Base-by-base conservation (phyloP, 768 basidiomycete genomes). In the button mushroom (Agaricus bisporus) region DNA sequence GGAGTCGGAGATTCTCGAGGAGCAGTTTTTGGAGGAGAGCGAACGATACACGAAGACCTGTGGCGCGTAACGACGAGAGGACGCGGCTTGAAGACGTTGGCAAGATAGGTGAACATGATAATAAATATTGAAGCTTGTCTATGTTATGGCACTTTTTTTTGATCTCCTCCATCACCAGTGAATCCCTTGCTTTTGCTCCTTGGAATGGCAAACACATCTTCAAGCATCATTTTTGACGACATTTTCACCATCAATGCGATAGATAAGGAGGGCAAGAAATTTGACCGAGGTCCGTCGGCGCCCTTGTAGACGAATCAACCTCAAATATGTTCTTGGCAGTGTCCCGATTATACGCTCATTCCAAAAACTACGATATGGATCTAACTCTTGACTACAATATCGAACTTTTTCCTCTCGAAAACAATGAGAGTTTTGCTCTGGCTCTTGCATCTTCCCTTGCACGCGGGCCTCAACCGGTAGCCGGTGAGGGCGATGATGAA, bases 181-280 rank as follows among this genome's bases (percentile, higher is more conserved):
- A 2, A 25, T 29, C 7, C 28, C 38, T 48, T 53, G 42, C 48
- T 49, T 49, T 45, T 4, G 38, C 29, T 52, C 39, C 49, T 55
- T 50, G n/a, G 28, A 4, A 85, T 85, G 81, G 70, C 83, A 17
- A 72, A 78, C 3, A 69, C 74, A 12, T 73, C 83, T 39, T 86
- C 88, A 1, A 88, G 77, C 66, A 81, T 95, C 61, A 82, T 97
- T 54, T 98, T 98, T 64, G 90, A 95, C 64, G 95, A 98, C 66
- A 85, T 94, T 42, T 98, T 98, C 71, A 86, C 81, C 10, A 87
- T 95, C 60, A 79, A 81, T 59, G 84, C 70, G 41, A 89, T 95
- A 47, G 86, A 95, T 74, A 85, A 83, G 68, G 95, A 94, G 61
- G 95, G 95, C 44, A 97, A 90, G 76, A 97, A 95, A 68, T 99